Evolutionary conservation across 1,284 basidiomycete genomes (phyloP), one percentile per base, ranked within the genome.

Genomic region (Phellopilus nigrolimitatus): DNA sequence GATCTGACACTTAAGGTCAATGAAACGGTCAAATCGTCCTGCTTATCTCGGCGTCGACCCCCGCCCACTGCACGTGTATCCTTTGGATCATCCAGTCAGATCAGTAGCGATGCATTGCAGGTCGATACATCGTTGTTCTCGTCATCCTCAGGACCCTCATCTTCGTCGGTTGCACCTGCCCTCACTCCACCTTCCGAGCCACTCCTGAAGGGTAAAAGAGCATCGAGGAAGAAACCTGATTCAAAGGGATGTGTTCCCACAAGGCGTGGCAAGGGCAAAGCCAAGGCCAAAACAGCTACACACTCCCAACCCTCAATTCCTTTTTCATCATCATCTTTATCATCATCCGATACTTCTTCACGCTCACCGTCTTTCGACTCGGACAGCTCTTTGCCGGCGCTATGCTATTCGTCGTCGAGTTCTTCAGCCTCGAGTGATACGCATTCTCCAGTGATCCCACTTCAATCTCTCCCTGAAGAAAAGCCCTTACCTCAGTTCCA

Each of bases 321-420:
- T n/a, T n/a, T n/a, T n/a, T n/a, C n/a, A n/a, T n/a, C n/a, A n/a
- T n/a, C n/a, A n/a, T n/a, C n/a, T n/a, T n/a, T n/a, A n/a, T n/a
- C n/a, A n/a, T n/a, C n/a, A n/a, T n/a, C n/a, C n/a, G n/a, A n/a
- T n/a, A n/a, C n/a, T n/a, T n/a, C n/a, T n/a, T n/a, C n/a, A n/a
- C n/a, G n/a, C n/a, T n/a, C n/a, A n/a, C n/a, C n/a, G n/a, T n/a
- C n/a, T n/a, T n/a, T n/a, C n/a, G n/a, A n/a, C n/a, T n/a, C n/a
- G n/a, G n/a, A n/a, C n/a, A n/a, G n/a, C n/a, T 44, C 42, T 7
- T 31, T 44, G 12, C 46, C 46, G 22, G 34, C 46, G 12, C 37
- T 47, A 38, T 37, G 28, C 19, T 39, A 47, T n/a, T 47, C 46
- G n/a, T 24, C 34, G 7, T n/a, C 13, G 17, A 38, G 46, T 21